These are phyloP conservation scores for Pythium brassicae DNA, from an alignment of 352 stramenopile species.

Conservation along the genomic window DNA sequence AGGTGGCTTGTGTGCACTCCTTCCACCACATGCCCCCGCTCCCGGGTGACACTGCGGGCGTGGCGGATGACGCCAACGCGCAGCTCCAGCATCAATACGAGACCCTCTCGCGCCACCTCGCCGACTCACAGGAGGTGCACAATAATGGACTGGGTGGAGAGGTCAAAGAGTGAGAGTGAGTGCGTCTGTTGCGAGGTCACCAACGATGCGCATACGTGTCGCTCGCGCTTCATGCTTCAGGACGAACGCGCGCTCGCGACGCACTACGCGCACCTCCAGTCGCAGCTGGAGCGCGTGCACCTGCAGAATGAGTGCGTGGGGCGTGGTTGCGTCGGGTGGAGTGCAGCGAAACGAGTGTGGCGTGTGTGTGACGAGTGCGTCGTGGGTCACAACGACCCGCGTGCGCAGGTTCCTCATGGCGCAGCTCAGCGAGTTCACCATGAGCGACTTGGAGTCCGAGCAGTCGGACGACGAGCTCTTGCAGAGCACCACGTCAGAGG, in stretches of 20 bases:
- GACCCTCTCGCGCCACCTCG: not conserved
- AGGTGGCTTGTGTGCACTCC: no score
- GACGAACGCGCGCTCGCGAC: not conserved
- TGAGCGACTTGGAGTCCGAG: slow-evolving; percentile 2
- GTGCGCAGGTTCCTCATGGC: not conserved
- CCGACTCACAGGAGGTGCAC: not conserved
- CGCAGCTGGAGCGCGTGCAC: not conserved
- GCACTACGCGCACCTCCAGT: not conserved
- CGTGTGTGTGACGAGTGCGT: no score
- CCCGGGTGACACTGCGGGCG: not conserved
- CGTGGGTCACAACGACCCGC: no score
- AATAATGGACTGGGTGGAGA: not conserved
- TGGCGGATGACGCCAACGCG: not conserved
- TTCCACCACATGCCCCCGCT: no score
- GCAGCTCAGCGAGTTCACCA: not conserved
- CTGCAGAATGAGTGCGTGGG: slow-evolving; percentile 1
- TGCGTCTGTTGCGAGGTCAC: no score
- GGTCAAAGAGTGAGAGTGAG: no score
- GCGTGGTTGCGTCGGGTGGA: no score
- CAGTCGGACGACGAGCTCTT: slow-evolving; percentile 1
- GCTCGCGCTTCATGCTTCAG: not conserved
- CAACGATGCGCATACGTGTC: no score
- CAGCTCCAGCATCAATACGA: not conserved
- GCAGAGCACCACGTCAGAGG: not conserved
- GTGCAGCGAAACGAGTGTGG: no score